A percentile compares a stretch with the other conserved stretches of the same genome.
Conservation (phyloP, 2,329 filamentous ascomycete species). For the Trichophyton benhamiae region DNA sequence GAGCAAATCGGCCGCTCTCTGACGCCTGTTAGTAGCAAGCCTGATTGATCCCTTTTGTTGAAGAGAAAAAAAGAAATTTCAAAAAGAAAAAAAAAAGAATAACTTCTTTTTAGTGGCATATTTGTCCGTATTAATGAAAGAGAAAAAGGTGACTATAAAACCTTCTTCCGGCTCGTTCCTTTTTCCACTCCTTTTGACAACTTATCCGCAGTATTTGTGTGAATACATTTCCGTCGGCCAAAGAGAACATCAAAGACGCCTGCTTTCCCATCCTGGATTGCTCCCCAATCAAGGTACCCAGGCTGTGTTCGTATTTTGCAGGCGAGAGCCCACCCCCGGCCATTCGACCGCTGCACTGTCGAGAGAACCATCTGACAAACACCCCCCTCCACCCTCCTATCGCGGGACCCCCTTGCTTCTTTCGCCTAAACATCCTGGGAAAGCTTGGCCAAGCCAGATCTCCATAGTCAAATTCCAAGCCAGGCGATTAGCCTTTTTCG, state of each 20-base stretch:
- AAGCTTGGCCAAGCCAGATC: constrained; percentile 6
- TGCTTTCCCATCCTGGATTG: background rate
- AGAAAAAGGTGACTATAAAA: background rate
- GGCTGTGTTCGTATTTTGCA: background rate
- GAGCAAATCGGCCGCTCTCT: background rate
- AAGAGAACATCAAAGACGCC: background rate
- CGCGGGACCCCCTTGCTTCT: background rate
- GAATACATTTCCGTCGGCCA: too few relatives aligned
- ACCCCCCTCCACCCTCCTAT: too few relatives aligned
- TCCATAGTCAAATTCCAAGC: background rate
- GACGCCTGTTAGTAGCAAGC: background rate
- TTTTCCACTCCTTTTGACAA: background rate
- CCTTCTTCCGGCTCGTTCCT: background rate
- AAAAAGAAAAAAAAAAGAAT: background rate
- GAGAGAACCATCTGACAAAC: too few relatives aligned
- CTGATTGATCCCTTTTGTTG: too few relatives aligned
- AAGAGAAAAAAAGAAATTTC: background rate
- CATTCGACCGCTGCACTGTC: background rate
- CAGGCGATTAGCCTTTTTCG: background rate
- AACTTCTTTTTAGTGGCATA: background rate
- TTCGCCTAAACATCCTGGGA: constrained; percentile 4
- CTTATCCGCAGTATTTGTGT: too few relatives aligned
- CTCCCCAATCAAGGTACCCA: background rate
- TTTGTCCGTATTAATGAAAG: too few relatives aligned
- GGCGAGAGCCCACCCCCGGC: background rate